A percentile compares a stretch with the other conserved stretches of the same genome.
These are phyloP conservation scores for Rhododendron griersonianum DNA, from an alignment of 148 eudicot genomes.

Conservation along the genomic window DNA sequence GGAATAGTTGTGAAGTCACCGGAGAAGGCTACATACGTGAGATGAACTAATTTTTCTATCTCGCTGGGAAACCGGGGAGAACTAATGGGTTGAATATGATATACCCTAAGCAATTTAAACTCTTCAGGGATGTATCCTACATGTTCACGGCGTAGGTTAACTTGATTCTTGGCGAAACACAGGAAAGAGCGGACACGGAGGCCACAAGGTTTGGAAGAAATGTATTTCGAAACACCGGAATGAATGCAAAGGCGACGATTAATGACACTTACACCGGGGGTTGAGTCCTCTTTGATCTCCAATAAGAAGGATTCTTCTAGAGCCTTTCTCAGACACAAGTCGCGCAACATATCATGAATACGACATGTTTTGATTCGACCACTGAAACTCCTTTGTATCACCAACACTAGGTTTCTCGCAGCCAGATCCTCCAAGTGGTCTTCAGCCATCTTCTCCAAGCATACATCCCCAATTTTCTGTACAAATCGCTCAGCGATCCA, in stretches of 20 bases:
- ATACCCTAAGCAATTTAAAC: constrained; percentile 1
- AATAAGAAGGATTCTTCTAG: constrained; percentile 23
- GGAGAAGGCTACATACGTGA: constrained; percentile 30
- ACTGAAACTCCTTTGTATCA: constrained; percentile 5
- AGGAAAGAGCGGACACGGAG: constrained; percentile 33
- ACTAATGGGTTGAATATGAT: constrained; percentile 20
- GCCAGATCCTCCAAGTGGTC: constrained; percentile 33
- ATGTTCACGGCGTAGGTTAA: background rate
- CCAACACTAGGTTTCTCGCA: constrained; percentile 30
- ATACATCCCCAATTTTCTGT: constrained; percentile 1
- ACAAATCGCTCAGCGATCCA: constrained; percentile 42
- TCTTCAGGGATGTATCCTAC: constrained; percentile 22
- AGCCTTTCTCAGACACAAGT: constrained; percentile 29
- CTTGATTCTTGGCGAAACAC: constrained; percentile 21
- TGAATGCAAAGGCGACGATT: constrained; percentile 35
- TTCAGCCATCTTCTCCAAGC: constrained; percentile 28
- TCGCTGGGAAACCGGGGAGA: constrained; percentile 22
- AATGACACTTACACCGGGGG: background rate
- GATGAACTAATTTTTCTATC: constrained; percentile 17
- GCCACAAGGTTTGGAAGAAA: constrained; percentile 20
- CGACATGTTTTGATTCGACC: constrained; percentile 22
- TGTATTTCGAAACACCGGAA: constrained; percentile 17
- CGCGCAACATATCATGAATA: constrained; percentile 6
- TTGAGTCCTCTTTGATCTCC: background rate
- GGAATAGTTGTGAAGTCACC: constrained; percentile 24